Base-by-base conservation (phyloP, 2,329 filamentous ascomycete genomes). In the Ceratocystis smalleyi region DNA sequence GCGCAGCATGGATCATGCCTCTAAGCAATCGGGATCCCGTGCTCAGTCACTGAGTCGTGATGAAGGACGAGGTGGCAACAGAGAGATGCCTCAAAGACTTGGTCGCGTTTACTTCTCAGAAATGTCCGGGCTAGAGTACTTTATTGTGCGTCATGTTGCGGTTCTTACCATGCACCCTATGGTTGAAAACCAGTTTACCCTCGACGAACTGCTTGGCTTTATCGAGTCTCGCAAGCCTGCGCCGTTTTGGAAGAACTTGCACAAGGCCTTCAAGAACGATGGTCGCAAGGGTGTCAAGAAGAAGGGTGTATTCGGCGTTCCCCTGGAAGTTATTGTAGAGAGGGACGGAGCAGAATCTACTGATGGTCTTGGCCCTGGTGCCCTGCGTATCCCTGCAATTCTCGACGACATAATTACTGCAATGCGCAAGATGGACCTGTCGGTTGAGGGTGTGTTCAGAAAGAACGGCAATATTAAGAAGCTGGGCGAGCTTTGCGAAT, bases 391-490 rank as follows among this genome's bases (percentile, higher is more conserved):
- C 51, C 94, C 94, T 2, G 88, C 90, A n/a, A 80, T 99, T 62
- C 82, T 99, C n/a, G 92, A 97, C 71, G 92, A 96, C 72, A 86
- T 92, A 60, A 87, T 99, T 45, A 88, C 89, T 3, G 91, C 91
- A 12, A 96, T 99, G 89, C 86, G 91, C 70, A 94, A 92, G 75
- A 97, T 99, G 90, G 94, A 99, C 74, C 91, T 99, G 77, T 97
- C 92, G 1, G 90, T 99, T 1, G 94, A 99, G 74, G 94, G 94
- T 70, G 91, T 99, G 24, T 99, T 99, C 83, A 86, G 94, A 70
- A 99, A 99, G 81, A 99, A 97, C 71, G 94, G 94, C 70, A 99
- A 97, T 74, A 96, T 99, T 77, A 92, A 94, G 74, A 89, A 91
- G 69, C 80, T 96, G 55, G 89, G 88, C 69, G 91, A 96, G 67